phyloP scores from a whole-genome alignment of 2,329 filamentous ascomycete genomes.

The Sporothrix brunneoviolacea region DNA sequence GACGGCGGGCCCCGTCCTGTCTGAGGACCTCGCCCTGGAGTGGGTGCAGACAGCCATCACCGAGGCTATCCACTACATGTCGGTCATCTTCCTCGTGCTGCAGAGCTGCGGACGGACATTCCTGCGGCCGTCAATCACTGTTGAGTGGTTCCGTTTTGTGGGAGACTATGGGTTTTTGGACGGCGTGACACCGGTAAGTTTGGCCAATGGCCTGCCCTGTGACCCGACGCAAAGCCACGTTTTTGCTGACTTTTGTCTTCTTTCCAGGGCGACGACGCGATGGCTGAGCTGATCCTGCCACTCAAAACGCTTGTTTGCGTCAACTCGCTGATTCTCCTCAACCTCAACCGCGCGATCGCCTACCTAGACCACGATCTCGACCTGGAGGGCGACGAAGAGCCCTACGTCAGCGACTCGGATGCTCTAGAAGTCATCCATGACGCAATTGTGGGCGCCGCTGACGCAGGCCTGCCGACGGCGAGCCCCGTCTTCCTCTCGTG shows the following conservation, averaged over 20 bases:
- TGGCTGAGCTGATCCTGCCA: constrained; percentile 49
- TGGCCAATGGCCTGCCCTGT: too few species aligned
- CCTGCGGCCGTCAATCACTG: constrained; percentile 50
- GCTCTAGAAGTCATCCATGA: constrained; percentile 68
- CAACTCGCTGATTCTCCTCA: constrained; percentile 66
- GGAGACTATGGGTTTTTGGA: constrained; percentile 63
- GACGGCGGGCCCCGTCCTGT: constrained; percentile 38
- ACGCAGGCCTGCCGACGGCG: constrained; percentile 51
- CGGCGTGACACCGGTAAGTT: constrained; percentile 49
- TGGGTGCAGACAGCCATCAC: constrained; percentile 60
- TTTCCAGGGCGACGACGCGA: constrained; percentile 31
- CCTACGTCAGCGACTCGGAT: constrained; percentile 63
- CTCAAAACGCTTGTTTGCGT: constrained; percentile 64
- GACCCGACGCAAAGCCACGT: too few species aligned
- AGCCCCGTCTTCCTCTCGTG: constrained; percentile 74
- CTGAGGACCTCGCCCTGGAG: constrained; percentile 47
- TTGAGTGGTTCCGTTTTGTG: constrained; percentile 71
- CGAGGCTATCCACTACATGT: constrained; percentile 67
- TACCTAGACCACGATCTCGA: constrained; percentile 48
- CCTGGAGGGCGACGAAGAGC: constrained; percentile 36
- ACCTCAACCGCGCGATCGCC: constrained; percentile 51
- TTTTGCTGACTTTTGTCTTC: not conserved
- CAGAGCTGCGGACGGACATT: constrained; percentile 51
- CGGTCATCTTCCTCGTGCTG: constrained; percentile 64
- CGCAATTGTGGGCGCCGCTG: constrained; percentile 57